Conservation (phyloP, 495 filamentous ascomycete species). For the Penicillium egyptiacum region DNA sequence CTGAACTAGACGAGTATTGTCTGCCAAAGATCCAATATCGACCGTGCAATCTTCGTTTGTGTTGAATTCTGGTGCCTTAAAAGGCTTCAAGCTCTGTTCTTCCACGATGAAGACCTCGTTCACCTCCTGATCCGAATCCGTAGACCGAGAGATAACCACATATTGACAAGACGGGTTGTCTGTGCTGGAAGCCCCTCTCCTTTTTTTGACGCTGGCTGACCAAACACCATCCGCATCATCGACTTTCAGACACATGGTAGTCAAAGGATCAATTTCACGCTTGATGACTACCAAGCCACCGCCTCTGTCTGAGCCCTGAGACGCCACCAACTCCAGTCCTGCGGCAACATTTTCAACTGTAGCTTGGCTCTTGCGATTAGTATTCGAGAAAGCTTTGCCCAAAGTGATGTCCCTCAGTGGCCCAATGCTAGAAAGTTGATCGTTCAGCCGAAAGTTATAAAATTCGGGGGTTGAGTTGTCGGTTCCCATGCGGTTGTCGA, state of each 20-base stretch:
- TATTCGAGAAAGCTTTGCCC: slow-evolving; percentile 43
- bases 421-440: slow-evolving; percentile 71
- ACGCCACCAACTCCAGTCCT: slow-evolving; percentile 69
- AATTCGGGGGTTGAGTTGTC: slow-evolving; percentile 46
- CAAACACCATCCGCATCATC: slow-evolving; percentile 40
- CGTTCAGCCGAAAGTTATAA: slow-evolving; percentile 73
- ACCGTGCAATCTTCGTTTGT: slow-evolving; percentile 79
- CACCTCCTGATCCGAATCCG: slow-evolving; percentile 37
- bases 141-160: slow-evolving; percentile 39
- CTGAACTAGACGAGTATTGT: slow-evolving; percentile 75
- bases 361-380: slow-evolving; percentile 3
- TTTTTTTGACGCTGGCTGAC: slow-evolving; percentile 31
- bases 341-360: slow-evolving; percentile 43
- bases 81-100: slow-evolving; percentile 29
- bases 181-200: slow-evolving; percentile 38
- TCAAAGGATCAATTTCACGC: slow-evolving; percentile 63
- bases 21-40: slow-evolving; percentile 74
- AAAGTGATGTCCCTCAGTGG: slow-evolving; percentile 72
- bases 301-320: slow-evolving; percentile 65
- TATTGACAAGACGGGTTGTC: slow-evolving; percentile 35
- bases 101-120: slow-evolving; percentile 42
- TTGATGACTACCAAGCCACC: slow-evolving; percentile 75
- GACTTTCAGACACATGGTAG: slow-evolving; percentile 57
- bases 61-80: slow-evolving; percentile 73
- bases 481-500: slow-evolving; percentile 20